Conservation (phyloP, 352 stramenopile species). For the Hyaloperonospora brassicae region DNA sequence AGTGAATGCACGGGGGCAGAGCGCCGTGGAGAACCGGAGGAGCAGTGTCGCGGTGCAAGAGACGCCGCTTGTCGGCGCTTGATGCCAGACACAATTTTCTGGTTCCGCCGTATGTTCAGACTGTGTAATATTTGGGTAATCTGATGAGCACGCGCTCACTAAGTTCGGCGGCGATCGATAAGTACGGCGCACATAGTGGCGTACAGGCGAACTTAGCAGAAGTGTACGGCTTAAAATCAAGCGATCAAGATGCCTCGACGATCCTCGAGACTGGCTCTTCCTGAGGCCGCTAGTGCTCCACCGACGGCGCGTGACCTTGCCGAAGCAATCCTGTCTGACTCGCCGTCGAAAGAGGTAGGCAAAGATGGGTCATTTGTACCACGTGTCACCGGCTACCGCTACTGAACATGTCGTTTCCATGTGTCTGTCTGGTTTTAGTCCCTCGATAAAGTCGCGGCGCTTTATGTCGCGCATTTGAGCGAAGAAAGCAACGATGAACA, state of each 20-base stretch:
- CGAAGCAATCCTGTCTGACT: constrained; percentile 8
- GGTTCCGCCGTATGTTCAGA: no score
- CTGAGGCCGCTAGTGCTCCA: constrained; percentile 2
- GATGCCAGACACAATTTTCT: no score
- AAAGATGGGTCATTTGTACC: neutral
- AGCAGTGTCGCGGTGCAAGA: neutral
- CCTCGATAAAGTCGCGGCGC: constrained; percentile 21
- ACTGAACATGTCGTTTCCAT: neutral
- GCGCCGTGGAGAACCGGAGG: constrained; percentile 1
- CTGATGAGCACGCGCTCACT: neutral
- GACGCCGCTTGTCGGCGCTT: neutral
- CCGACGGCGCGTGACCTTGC: constrained; percentile 9
- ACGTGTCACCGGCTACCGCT: constrained; percentile 3
- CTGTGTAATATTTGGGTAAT: no score
- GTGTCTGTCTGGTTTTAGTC: constrained; percentile 8
- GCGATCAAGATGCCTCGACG: constrained; percentile 16
- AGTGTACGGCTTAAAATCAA: neutral
- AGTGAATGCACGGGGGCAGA: neutral
- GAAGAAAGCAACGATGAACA: constrained; percentile 12
- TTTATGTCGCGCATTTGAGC: constrained; percentile 36
- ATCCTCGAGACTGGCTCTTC: constrained; percentile 6
- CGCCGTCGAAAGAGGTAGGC: constrained; percentile 27
- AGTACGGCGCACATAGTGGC: no score
- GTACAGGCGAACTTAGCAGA: neutral
- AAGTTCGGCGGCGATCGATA: neutral